Conservation (phyloP, 2,329 filamentous ascomycete species). For the Xylariaceae sp. region DNA sequence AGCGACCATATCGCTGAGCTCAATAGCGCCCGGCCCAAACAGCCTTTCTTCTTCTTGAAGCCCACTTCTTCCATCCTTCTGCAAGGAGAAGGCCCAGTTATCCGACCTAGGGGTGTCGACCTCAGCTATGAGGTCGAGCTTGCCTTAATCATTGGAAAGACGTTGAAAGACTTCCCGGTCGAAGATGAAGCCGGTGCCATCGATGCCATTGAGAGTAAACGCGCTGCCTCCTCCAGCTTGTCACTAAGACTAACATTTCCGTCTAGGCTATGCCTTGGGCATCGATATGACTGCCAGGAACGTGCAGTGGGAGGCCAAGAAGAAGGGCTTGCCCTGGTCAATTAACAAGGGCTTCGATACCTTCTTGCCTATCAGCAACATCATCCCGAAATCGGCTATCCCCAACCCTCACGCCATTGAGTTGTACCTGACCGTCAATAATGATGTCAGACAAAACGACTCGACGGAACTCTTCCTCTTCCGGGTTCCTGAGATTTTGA, state of each 20-base stretch:
- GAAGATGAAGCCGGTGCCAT: slow-evolving; percentile 78
- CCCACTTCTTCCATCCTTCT: slow-evolving; percentile 85
- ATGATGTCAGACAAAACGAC: slow-evolving; percentile 78
- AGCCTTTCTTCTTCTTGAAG: slow-evolving; percentile 99
- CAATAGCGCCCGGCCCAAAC: slow-evolving; percentile 84
- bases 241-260: slow-evolving; percentile 10
- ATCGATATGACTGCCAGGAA: slow-evolving; percentile 99
- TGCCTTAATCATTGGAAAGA: slow-evolving; percentile 85
- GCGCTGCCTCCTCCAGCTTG: background rate
- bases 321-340: slow-evolving; percentile 93
- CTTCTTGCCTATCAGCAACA: slow-evolving; percentile 84
- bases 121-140: slow-evolving; percentile 97
- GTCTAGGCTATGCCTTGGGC: slow-evolving; percentile 79
- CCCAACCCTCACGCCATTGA: slow-evolving; percentile 88
- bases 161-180: slow-evolving; percentile 75
- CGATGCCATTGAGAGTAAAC: slow-evolving; percentile 79
- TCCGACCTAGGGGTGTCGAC: slow-evolving; percentile 81
- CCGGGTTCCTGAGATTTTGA: slow-evolving; percentile 83
- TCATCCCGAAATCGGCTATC: slow-evolving; percentile 81
- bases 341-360: slow-evolving; percentile 99
- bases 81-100: slow-evolving; percentile 77
- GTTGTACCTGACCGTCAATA: slow-evolving; percentile 85
- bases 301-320: slow-evolving; percentile 94
- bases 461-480: slow-evolving; percentile 96
- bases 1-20: slow-evolving; percentile 95